Conservation (phyloP, 495 filamentous ascomycete genomes). For the Penicillium odoratum region DNA sequence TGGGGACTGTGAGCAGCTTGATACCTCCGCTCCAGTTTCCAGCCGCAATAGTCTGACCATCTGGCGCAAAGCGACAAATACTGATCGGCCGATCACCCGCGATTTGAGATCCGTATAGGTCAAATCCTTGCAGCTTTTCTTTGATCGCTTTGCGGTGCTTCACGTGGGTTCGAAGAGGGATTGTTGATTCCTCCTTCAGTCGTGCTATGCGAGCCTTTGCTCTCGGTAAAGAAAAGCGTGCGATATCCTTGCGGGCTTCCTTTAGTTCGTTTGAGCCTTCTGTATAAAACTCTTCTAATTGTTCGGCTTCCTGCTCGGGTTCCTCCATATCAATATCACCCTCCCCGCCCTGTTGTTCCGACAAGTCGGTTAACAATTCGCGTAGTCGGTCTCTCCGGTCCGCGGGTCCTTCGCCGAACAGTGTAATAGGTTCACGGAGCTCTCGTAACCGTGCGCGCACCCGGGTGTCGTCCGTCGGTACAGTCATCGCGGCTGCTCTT, state of each 20-base stretch:
- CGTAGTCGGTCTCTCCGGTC: constrained; percentile 87
- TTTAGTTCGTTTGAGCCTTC: constrained; percentile 73
- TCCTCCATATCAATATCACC: constrained; percentile 66
- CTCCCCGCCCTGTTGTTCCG: constrained; percentile 62
- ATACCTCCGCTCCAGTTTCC: constrained; percentile 92
- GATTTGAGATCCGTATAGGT: constrained; percentile 89
- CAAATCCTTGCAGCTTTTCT: constrained; percentile 76
- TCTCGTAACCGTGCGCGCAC: constrained; percentile 80
- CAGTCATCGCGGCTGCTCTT: constrained; percentile 83
- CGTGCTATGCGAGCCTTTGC: constrained; percentile 73
- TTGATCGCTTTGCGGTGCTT: constrained; percentile 88
- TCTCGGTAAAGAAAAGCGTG: constrained; percentile 78
- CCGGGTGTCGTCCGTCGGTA: constrained; percentile 90
- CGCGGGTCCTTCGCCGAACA: constrained; percentile 88
- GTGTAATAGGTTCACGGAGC: constrained; percentile 86
- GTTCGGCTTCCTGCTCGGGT: constrained; percentile 56
- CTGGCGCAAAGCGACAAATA: constrained; percentile 87
- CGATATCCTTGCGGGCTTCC: constrained; percentile 76
- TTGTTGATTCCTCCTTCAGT: constrained; percentile 76
- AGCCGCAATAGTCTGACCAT: constrained; percentile 78
- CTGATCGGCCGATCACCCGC: constrained; percentile 87
- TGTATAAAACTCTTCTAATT: constrained; percentile 97
- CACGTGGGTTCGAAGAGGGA: constrained; percentile 83
- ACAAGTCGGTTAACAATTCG: constrained; percentile 71
- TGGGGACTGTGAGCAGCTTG: constrained; percentile 79